Evolutionary conservation across 179 eudicot species (phyloP), one percentile per base, ranked within the genome.

Genomic region (Actinidia chinensis): DNA sequence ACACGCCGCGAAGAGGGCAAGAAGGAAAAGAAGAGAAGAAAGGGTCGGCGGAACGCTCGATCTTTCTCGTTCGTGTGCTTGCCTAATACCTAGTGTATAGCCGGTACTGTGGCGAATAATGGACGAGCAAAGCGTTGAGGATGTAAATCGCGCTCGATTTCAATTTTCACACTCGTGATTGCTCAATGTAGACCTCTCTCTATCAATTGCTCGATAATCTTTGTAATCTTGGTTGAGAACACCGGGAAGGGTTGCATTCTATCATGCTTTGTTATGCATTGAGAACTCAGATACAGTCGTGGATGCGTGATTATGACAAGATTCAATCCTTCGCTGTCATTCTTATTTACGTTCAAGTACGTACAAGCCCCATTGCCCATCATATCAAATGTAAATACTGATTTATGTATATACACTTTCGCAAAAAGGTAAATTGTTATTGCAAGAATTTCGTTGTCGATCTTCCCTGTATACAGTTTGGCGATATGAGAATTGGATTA

Each of bases 291-390:
- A 82, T 92, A 72, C 89, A 83, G 83, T 79, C 92, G 20, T 92
- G 93, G 93, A 82, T 90, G 81, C 97, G 95, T 80, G 95, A 93
- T 85, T 92, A 92, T 81, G 98, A 88, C 36, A 87, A 71, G 85
- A 85, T 93, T 81, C 98, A 92, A 82, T 88, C 82, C 63, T 58
- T 85, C 15, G 91, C 97, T 55, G 89, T 92, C 56, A 68, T 85
- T 79, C 90, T 92, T 76, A 83, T 92, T 51, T 89, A 90, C 88
- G 54, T 89, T 54, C 97, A 90, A 76, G 97, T 90, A 75, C 25
- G 59, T 52, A 51, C 4, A 3, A n/a, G 22, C 67, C 5, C 33
- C 40, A 20, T 68, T 20, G 8, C 46, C 17, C 20, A 22, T 44
- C 48, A 42, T 17, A 36, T 40, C 48, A 40, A 11, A 11, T 60